Conservation (phyloP, 2,329 filamentous ascomycete genomes). For the Amesomyces nigricolor region DNA sequence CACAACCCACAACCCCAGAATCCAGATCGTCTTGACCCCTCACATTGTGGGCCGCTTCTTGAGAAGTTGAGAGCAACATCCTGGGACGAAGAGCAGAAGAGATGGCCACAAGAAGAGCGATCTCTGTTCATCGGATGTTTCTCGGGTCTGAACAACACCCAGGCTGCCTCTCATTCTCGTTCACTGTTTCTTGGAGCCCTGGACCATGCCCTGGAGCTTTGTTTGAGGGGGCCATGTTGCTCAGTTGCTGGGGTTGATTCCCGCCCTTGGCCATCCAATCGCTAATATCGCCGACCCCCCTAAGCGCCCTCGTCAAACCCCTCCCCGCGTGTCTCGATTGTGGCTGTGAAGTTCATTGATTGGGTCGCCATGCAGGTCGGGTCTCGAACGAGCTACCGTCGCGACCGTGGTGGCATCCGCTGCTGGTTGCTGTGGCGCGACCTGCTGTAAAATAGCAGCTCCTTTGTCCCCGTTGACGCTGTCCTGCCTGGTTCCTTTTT, state of each 20-base stretch:
- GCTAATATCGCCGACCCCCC: neutral
- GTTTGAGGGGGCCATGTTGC: no score
- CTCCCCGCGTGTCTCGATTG: conserved; percentile 17
- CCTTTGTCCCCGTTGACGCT: neutral
- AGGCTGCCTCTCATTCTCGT: no score
- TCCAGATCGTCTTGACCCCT: no score
- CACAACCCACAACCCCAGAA: no score
- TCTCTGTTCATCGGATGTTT: no score
- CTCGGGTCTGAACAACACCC: no score
- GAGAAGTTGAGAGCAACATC: no score
- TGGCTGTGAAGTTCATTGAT: conserved; percentile 11
- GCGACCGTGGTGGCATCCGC: conserved; percentile 4
- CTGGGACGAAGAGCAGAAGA: no score
- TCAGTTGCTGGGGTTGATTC: neutral
- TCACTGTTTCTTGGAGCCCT: neutral
- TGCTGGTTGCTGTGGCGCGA: conserved; percentile 2
- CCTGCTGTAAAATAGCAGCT: conserved; percentile 14
- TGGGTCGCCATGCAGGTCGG: conserved; percentile 6
- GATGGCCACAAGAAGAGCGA: no score
- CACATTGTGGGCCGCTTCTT: no score
- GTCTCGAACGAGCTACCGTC: conserved; percentile 19
- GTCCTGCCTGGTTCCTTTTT: neutral
- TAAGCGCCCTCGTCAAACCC: conserved; percentile 25
- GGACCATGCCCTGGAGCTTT: neutral
- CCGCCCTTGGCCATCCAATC: conserved; percentile 23